Conservation (phyloP, 1,139 yeast species). For the Pneumocystis sp. region DNA sequence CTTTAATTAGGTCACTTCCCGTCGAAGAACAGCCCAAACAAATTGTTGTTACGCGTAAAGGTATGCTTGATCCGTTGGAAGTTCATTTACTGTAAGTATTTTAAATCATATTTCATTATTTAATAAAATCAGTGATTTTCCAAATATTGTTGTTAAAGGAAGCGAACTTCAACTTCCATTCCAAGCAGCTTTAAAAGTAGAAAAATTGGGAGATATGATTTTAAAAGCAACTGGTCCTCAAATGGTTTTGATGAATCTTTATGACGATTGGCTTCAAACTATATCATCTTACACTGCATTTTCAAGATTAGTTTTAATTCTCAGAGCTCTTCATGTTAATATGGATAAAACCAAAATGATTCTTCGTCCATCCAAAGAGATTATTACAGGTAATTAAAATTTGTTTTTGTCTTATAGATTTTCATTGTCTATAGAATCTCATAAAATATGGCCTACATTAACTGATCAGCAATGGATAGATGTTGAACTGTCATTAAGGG, state of each 20-base stretch:
- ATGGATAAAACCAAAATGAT: conserved; percentile 64
- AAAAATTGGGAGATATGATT: conserved; percentile 64
- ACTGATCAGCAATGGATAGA: conserved; percentile 82
- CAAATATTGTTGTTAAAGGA: conserved; percentile 76
- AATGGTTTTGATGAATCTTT: conserved; percentile 77
- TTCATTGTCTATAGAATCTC: conserved; percentile 25
- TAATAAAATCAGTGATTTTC: conserved; percentile 43
- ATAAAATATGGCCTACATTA: conserved; percentile 89
- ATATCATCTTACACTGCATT: conserved; percentile 89
- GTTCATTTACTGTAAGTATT: conserved; percentile 58
- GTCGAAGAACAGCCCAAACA: conserved; percentile 91
- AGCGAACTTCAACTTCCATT: conserved; percentile 85
- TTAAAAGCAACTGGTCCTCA: conserved; percentile 82
- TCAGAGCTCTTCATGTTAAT: conserved; percentile 67
- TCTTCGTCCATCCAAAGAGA: conserved; percentile 57
- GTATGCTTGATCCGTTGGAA: conserved; percentile 86
- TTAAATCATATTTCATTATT: not conserved
- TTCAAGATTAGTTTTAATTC: conserved; percentile 62
- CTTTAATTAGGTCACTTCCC: conserved; percentile 74
- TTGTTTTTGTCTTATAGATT: not conserved
- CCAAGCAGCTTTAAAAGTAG: conserved; percentile 70
- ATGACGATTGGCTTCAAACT: conserved; percentile 83
- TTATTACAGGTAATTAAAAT: conserved; percentile 35
- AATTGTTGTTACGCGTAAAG: conserved; percentile 75
- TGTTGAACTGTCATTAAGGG: conserved; percentile 76